Conservation (phyloP, 2,329 filamentous ascomycete species). For the Seiridium unicorne region DNA sequence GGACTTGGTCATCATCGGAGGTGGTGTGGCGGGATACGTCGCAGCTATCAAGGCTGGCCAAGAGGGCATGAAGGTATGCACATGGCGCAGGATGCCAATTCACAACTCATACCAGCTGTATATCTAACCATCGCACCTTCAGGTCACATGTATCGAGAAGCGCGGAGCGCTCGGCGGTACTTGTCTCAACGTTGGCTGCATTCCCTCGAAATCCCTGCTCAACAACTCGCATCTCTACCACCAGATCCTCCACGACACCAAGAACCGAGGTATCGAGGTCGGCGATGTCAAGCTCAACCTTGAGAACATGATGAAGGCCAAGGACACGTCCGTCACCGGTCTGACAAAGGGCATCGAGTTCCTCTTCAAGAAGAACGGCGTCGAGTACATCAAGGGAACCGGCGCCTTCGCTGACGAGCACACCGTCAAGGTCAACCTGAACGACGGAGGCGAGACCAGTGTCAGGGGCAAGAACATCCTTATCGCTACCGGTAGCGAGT, state of each 20-base stretch:
- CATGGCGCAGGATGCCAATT: background rate
- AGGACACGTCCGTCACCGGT: conserved; percentile 84
- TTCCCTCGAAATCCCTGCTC: conserved; percentile 97
- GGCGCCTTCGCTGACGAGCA: conserved; percentile 85
- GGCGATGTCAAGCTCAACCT: conserved; percentile 97
- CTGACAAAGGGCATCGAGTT: conserved; percentile 98
- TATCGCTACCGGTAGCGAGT: conserved; percentile 93
- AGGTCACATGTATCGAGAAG: conserved; percentile 98
- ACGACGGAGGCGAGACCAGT: conserved; percentile 87
- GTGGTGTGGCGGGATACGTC: conserved; percentile 97
- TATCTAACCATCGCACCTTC: conserved; percentile 13
- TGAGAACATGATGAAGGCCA: conserved; percentile 95
- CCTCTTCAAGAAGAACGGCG: conserved; percentile 98
- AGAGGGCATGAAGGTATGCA: conserved; percentile 84
- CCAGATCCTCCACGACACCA: conserved; percentile 94
- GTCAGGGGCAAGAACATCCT: conserved; percentile 94
- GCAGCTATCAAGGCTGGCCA: conserved; percentile 99
- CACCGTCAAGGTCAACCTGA: conserved; percentile 85
- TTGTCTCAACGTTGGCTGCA: conserved; percentile 98
- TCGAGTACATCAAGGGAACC: conserved; percentile 95
- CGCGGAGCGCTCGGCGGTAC: conserved; percentile 92
- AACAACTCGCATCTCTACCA: conserved; percentile 99
- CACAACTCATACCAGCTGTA: background rate
- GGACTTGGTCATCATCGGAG: conserved; percentile 95
- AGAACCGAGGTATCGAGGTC: conserved; percentile 95